Evolutionary conservation across 2,329 filamentous ascomycete species (phyloP), one percentile per base, ranked within the genome.

Genomic region (Fusarium praegraminearum): DNA sequence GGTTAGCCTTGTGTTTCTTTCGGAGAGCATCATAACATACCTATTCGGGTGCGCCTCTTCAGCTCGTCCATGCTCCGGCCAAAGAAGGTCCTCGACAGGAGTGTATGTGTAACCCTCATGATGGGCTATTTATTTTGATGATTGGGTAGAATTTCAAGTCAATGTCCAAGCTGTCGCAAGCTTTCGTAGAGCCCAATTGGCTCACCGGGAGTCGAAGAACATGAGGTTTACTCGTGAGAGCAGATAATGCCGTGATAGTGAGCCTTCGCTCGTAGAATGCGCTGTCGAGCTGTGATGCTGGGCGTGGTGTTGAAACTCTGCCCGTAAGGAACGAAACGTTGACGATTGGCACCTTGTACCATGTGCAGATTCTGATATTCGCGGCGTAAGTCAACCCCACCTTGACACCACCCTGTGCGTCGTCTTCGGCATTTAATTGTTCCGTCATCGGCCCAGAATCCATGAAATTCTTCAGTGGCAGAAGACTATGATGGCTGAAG

Each of bases 41-140:
- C 85, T 71, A 90, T 86, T 22, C 80, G 80, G 3, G 87, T 83
- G 43, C 87, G 81, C 44, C 88, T 83, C 74, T 83, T 85, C 64
- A 90, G 83, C 76, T 90, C 88, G 51, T 90, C 87, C 38, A 88
- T 47, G 72, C 87, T 90, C 43, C 89, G 84, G 60, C 82, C 82
- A 71, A 85, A 80, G 75, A 91, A 88, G 79, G 86, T 84, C 77
- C 83, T 87, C 64, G 79, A 77, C 33, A 86, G 78, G 57, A 78
- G 73, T 4, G 78, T 76, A 20, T 78, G 76, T 22, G 86, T 83
- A 18, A 80, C 76, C 74, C 81, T 83, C 87, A 89, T 89, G 63
- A 57, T 69, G 74, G 52, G 43, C 45, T 40, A 54, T 35, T 45
- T 50, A 54, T 24, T 49, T 57, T 52, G 49, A 35, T 58, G 18